Base-by-base conservation (phyloP, 2,329 filamentous ascomycete genomes). In the Penicillium polonicum region DNA sequence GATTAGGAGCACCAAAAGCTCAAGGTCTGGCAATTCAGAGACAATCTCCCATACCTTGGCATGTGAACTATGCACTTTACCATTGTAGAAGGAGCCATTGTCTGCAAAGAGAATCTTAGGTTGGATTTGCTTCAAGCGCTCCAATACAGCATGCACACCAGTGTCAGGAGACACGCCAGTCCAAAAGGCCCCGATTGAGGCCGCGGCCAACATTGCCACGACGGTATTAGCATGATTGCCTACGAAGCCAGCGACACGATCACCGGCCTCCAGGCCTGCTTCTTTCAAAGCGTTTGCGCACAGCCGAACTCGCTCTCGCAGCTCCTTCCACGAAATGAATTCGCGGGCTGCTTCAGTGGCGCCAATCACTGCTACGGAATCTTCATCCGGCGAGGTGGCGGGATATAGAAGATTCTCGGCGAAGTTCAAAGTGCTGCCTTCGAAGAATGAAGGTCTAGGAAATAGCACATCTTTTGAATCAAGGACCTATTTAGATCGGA, bases 391-490 rank as follows among this genome's bases (percentile, higher is more conserved):
- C 38, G 83, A 78, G 49, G 80, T 80, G 2, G 79, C 74, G 4
- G 93, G 93, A 72, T 88, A 97, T 4, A 99, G 85, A 53, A 97
- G 81, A 73, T 99, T 99, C 78, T 97, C 91, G 27, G 93, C 92
- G 72, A 97, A 97, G 75, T 97, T 99, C 63, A 97, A 81, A 57
- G 81, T 86, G 15, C 90, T 84, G 10, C 88, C 88, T 56, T 85
- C 74, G 73, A 97, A 97, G 80, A 96, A 97, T 59, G 87, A 80
- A 8, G 93, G 92, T 25, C 91, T 87, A 25, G 93, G 93, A 68
- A 92, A 97, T 83, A 97, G 89, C 46, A 85, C 80, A 6, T 86
- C 83, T 54, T 84, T 75, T 41, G 82, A 72, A 25, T 89, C 84
- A 19, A 96, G 79, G 42, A 91, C 88, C 87, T 92, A 67, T 17